Base-by-base conservation (phyloP, 208 protist genomes). In the Leishmania martiniquensis region DNA sequence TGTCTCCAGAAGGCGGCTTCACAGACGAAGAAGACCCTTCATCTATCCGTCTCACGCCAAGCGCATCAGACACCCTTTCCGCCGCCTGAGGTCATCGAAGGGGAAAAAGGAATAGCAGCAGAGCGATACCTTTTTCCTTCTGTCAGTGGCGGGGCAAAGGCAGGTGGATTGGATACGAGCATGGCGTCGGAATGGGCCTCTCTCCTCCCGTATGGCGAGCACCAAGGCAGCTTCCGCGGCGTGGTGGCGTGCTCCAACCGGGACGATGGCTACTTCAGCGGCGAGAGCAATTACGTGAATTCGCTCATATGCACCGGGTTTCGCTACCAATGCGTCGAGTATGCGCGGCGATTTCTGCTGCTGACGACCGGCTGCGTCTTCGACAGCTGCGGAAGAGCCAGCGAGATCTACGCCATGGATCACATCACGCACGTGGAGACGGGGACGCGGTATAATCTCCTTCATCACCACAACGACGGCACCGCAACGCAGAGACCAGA, bases 281-380 rank as follows among this genome's bases (percentile, higher is more conserved):
- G 88, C 32, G 89, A 96, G 80, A 90, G 84, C 78, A 91, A 96
- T 80, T 94, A 94, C 78, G 80, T 94, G 25, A 81, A 93, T 62
- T 59, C 80, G 39, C 29, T 85, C 51, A 83, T 96, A 47, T 94
- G 89, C 77, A 94, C 92, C 32, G 92, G 92, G 29, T 96, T 82
- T 82, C 88, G 89, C 47, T 94, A 96, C 77, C 92, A 96, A 62
- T 96, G 89, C 72, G 89, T 96, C 72, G 88, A 96, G 80, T 96
- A 91, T 83, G 92, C 89, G 10, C 86, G 92, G 34, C 89, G 92
- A 17, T 94, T 92, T 77, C 63, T 95, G 68, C 72, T 96, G 73
- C 85, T 91, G 34, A 93, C 89, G 63, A 93, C 87, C 44, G 92
- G 92, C 68, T 93, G 87, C 80, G 75, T 92, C 54, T 96, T 96